Percentiles rank a stretch among this genome's conserved stretches.
Conservation (phyloP, 345 rosid species). For the Brassica nigra region DNA sequence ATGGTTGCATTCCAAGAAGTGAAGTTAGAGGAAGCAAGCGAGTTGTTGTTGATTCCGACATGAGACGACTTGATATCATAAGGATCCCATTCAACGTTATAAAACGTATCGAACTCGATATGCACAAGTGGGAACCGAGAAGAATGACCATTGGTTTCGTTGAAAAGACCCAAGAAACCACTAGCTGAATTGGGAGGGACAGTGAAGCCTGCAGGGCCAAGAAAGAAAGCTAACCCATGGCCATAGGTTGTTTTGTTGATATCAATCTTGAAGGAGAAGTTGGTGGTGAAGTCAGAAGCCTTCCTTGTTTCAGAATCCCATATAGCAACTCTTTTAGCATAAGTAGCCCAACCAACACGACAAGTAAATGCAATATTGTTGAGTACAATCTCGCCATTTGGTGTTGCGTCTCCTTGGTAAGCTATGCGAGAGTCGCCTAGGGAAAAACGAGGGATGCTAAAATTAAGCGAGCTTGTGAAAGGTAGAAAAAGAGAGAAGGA, state of each 20-base stretch:
- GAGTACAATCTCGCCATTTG: not conserved
- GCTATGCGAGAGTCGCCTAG: not conserved
- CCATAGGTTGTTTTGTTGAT: not conserved
- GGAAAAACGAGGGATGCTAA: not conserved
- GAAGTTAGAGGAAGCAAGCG: not conserved
- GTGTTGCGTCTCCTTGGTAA: conserved; percentile 10
- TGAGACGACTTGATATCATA: not conserved
- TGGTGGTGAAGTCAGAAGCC: not conserved
- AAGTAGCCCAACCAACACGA: conserved; percentile 6
- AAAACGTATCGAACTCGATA: not conserved
- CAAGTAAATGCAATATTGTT: not conserved
- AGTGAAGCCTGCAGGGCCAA: not conserved
- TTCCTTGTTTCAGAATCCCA: not conserved
- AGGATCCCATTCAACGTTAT: conserved; percentile 5
- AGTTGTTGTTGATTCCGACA: conserved; percentile 2
- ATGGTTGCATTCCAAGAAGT: not conserved
- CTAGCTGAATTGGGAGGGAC: not conserved
- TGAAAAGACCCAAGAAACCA: conserved; percentile 5
- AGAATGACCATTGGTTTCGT: not conserved
- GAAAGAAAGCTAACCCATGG: not conserved
- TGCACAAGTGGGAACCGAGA: conserved; percentile 1
- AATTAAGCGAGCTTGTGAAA: not conserved
- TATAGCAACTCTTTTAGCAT: not conserved
- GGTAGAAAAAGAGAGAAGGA: not conserved
- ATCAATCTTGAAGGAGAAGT: not conserved